These are phyloP conservation scores for Toxicodendron radicans DNA, from an alignment of 345 rosid species.

Conservation along the genomic window DNA sequence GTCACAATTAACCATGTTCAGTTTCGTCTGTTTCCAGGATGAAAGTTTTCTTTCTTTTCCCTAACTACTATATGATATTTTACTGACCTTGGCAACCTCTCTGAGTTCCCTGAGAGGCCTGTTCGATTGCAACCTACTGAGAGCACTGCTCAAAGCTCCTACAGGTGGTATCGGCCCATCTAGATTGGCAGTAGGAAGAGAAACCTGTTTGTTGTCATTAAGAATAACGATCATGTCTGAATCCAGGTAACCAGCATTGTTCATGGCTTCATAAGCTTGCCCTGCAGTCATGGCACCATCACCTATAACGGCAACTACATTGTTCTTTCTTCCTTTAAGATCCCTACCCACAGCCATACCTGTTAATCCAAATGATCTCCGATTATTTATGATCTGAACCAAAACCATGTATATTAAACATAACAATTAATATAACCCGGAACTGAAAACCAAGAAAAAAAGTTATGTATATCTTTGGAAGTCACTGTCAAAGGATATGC, in stretches of 20 bases:
- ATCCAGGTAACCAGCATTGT: slow-evolving; percentile 94
- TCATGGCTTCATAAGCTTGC: slow-evolving; percentile 99
- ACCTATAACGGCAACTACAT: slow-evolving; percentile 83
- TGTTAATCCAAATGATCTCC: slow-evolving; percentile 27
- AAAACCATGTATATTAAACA: neutral
- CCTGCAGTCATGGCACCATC: slow-evolving; percentile 99
- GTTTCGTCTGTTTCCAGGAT: slow-evolving; percentile 2
- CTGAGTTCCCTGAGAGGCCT: slow-evolving; percentile 91
- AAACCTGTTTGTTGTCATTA: slow-evolving; percentile 97
- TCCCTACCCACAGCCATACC: slow-evolving; percentile 99
- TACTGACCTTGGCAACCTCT: slow-evolving; percentile 92
- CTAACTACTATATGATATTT: neutral
- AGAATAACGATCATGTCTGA: slow-evolving; percentile 97
- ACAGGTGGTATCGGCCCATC: slow-evolving; percentile 97
- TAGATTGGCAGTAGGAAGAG: slow-evolving; percentile 86
- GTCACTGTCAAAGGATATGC: neutral
- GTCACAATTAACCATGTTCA: slow-evolving; percentile 11
- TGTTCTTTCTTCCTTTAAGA: slow-evolving; percentile 70
- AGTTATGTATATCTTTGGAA: neutral
- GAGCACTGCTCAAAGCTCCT: slow-evolving; percentile 98
- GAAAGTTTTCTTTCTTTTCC: neutral
- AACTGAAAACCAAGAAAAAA: neutral
- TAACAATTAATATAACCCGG: neutral
- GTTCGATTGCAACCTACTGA: slow-evolving; percentile 88
- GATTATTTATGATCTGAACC: neutral